phyloP scores from a whole-genome alignment of 805 yeast species.

The Metschnikowia chrysomelidarum region DNA sequence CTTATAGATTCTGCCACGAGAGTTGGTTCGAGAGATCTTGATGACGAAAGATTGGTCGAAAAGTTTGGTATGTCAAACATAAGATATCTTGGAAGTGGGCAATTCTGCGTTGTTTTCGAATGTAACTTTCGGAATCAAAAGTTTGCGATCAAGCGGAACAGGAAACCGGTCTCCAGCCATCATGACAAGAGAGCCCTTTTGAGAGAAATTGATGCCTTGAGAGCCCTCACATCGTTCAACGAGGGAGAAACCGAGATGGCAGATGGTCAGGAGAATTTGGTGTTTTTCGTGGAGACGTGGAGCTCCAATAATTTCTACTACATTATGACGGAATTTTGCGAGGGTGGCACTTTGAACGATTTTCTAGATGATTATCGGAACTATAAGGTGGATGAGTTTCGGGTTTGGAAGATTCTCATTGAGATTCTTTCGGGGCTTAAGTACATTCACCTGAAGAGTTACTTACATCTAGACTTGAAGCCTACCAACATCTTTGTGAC shows the following conservation, averaged over 20 bases:
- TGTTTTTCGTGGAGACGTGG: slow-evolving; percentile 84
- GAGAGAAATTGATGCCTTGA: slow-evolving; percentile 75
- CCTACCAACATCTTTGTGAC: slow-evolving; percentile 95
- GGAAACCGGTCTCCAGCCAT: slow-evolving; percentile 52
- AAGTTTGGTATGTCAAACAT: slow-evolving; percentile 59
- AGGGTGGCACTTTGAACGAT: slow-evolving; percentile 83
- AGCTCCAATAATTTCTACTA: slow-evolving; percentile 72
- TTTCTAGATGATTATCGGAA: slow-evolving; percentile 74
- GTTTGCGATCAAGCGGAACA: slow-evolving; percentile 87
- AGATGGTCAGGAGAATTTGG: slow-evolving; percentile 74
- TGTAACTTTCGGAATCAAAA: slow-evolving; percentile 65
- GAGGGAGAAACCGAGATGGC: slow-evolving; percentile 41
- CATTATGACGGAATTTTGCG: slow-evolving; percentile 94
- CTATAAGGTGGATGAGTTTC: slow-evolving; percentile 85
- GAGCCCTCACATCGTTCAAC: slow-evolving; percentile 40
- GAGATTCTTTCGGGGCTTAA: slow-evolving; percentile 78
- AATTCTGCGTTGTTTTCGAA: slow-evolving; percentile 84
- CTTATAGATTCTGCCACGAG: slow-evolving; percentile 2
- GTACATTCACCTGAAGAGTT: slow-evolving; percentile 71
- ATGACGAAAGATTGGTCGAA: slow-evolving; percentile 45
- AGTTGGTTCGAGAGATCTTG: slow-evolving; percentile 11
- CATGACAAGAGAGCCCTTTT: slow-evolving; percentile 58
- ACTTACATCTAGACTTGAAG: slow-evolving; percentile 85
- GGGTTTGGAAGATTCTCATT: slow-evolving; percentile 93
- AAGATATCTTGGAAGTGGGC: slow-evolving; percentile 75